Percentiles rank a stretch among this genome's conserved stretches.
These are phyloP conservation scores for Candida germanica DNA, from an alignment of 805 yeast species.

Conservation along the genomic window DNA sequence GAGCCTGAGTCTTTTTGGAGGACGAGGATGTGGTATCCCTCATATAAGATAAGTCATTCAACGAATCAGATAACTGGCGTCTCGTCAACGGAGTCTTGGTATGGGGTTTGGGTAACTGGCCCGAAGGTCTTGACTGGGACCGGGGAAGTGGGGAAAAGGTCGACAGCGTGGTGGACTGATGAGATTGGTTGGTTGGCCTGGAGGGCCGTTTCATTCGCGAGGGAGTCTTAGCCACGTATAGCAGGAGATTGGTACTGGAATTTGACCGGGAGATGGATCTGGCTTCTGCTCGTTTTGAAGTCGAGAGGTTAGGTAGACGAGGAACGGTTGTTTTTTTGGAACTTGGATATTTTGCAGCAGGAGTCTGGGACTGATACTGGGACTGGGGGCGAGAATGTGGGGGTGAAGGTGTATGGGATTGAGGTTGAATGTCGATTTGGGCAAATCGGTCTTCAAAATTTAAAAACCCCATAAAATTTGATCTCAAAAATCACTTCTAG, in stretches of 20 bases:
- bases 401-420: neutral
- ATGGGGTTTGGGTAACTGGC: too few relatives aligned
- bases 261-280: constrained; percentile 8
- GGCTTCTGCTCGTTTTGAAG: constrained; percentile 15
- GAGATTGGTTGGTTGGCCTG: constrained; percentile 3
- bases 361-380: too few relatives aligned
- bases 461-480: too few relatives aligned
- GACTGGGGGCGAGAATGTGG: neutral
- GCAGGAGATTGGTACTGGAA: constrained; percentile 8
- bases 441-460: constrained; percentile 13
- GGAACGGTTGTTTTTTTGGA: constrained; percentile 8
- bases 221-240: constrained; percentile 12
- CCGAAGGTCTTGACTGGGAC: too few relatives aligned
- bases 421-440: constrained; percentile 8
- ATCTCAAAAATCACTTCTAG: too few relatives aligned
- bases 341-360: too few relatives aligned
- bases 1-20: constrained; percentile 21
- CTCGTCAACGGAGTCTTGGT: too few relatives aligned
- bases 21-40: constrained; percentile 39
- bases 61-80: constrained; percentile 5
- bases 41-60: constrained; percentile 40
- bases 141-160: too few relatives aligned
- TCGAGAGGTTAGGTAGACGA: constrained; percentile 11
- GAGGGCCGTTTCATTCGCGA: constrained; percentile 3
- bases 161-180: too few relatives aligned